A percentile compares a stretch with the other conserved stretches of the same genome.
phyloP scores from a whole-genome alignment of 495 filamentous ascomycete species.

The Aspergillus carlsbadensis region DNA sequence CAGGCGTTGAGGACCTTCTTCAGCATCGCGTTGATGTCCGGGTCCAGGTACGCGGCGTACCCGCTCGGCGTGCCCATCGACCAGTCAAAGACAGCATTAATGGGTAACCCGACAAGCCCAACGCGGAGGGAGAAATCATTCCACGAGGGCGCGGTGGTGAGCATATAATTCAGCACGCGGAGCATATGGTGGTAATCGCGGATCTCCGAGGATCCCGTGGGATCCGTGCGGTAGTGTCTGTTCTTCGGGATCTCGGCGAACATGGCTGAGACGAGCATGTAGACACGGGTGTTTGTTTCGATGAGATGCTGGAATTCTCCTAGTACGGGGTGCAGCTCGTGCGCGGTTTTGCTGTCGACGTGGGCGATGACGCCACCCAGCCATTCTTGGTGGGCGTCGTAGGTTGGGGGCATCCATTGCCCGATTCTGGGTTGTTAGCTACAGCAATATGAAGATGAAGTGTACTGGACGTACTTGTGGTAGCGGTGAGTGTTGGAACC shows the following conservation, averaged over 20 bases:
- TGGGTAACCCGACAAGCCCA: conserved; percentile 65
- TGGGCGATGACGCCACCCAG: conserved; percentile 33
- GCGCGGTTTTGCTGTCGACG: conserved; percentile 23
- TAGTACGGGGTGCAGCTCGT: conserved; percentile 35
- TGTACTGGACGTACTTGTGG: not conserved
- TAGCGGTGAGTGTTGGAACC: not conserved
- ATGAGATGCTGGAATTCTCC: conserved; percentile 48
- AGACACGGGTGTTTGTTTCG: conserved; percentile 40
- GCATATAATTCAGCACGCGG: conserved; percentile 59
- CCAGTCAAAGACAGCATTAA: conserved; percentile 70
- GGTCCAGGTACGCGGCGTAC: conserved; percentile 62
- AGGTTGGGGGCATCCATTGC: conserved; percentile 39
- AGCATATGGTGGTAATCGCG: conserved; percentile 66
- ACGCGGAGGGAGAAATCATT: conserved; percentile 49
- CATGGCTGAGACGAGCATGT: conserved; percentile 50
- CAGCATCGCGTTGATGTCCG: conserved; percentile 65
- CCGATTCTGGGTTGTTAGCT: conserved; percentile 20
- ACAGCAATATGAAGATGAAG: not conserved
- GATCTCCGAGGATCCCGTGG: conserved; percentile 59
- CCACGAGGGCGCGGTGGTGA: conserved; percentile 63
- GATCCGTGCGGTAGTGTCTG: conserved; percentile 56
- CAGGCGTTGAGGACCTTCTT: conserved; percentile 68
- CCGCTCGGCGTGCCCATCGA: conserved; percentile 70
- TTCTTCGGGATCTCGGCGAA: conserved; percentile 63
- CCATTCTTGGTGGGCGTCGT: conserved; percentile 34